A percentile compares a stretch with the other conserved stretches of the same genome.
phyloP scores from a whole-genome alignment of 2,329 filamentous ascomycete species.

The Venturia effusa region DNA sequence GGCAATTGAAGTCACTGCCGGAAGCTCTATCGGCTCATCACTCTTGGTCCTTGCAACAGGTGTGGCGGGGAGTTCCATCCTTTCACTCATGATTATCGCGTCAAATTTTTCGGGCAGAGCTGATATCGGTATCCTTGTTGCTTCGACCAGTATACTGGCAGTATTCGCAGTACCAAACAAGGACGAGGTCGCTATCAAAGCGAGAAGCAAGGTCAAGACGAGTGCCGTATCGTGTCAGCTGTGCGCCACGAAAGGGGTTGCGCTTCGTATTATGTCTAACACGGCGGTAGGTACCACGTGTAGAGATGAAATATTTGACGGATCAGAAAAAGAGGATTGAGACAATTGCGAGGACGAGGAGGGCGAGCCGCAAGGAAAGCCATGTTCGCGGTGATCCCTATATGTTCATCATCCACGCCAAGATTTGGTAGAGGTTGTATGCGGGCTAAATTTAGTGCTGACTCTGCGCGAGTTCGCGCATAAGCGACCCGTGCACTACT shows the following conservation, averaged over 20 bases:
- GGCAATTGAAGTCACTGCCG: neutral
- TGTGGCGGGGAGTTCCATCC: neutral
- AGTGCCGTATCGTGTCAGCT: neutral
- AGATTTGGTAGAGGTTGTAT: neutral
- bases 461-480: neutral
- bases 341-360: neutral
- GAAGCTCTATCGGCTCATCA: neutral
- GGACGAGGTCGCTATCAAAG: neutral
- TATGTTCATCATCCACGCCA: neutral
- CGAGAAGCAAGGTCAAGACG: neutral
- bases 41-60: neutral
- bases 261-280: neutral
- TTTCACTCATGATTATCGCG: neutral
- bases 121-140: neutral
- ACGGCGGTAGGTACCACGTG: neutral
- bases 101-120: neutral
- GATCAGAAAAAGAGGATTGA: neutral
- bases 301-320: neutral
- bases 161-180: neutral
- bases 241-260: neutral
- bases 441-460: neutral
- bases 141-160: neutral
- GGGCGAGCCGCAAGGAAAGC: neutral
- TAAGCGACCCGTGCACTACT: neutral
- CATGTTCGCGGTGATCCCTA: neutral